Base-by-base conservation (phyloP, 2,329 filamentous ascomycete species). In the Microdochium bolleyi region DNA sequence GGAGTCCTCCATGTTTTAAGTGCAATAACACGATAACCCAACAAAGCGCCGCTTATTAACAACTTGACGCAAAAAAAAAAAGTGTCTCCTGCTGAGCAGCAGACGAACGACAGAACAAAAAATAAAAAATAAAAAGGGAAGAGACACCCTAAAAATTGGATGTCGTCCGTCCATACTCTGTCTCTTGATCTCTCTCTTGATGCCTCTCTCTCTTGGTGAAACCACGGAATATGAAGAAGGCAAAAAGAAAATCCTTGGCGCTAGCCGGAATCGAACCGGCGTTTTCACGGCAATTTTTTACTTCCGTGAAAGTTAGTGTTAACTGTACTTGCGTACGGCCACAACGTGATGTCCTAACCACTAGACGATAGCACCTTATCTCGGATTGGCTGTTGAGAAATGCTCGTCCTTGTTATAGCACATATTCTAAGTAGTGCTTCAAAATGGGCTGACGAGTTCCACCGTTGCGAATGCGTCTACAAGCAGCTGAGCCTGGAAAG, bases 251-350 rank as follows among this genome's bases (percentile, higher is more conserved):
- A 19, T 21, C 41, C 41, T 46, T 46, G 41, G 41, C 41, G 41
- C 41, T 46, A 46, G 41, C 41, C 41, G 41, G 41, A 46, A 46
- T 46, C 41, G 41, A 46, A 46, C 41, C 41, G 41, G 41, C 41
- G 41, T 46, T 46, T 46, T 46, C 41, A 46, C 41, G 41, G 41
- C 16, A 46, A 46, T 46, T 46, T 46, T 46, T 46, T 22, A 30
- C 27, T 22, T 46, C 3, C 41, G 41, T 46, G 41, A 46, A 11
- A 46, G 41, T 46, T 16, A 46, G 19, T 46, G 41, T 46, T 46
- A 46, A 46, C 16, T 22, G 41, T 21, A 21, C 16, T 22, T 3
- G 41, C 21, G 41, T 46, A 46, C 41, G 22, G 22, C 41, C 41
- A 46, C 41, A 46, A 46, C 41, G 41, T 46, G 41, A 46, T 46